Evolutionary conservation across 1,139 yeast genomes (phyloP).

Genomic region (Yamadazyma dendronema): DNA sequence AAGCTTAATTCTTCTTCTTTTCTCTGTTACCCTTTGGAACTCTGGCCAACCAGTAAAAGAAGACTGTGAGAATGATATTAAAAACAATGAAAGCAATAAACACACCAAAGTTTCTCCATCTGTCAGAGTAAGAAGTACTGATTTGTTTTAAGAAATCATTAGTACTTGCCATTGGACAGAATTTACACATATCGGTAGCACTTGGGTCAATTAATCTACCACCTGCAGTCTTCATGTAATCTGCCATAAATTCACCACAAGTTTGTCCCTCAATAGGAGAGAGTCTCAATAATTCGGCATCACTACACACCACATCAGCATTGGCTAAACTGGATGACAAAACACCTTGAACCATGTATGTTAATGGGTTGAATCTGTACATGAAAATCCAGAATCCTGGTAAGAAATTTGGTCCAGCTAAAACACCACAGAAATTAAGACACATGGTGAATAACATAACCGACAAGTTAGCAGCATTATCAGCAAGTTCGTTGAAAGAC

Average conservation of each 20-base stretch:
- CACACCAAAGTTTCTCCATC: slow-evolving; percentile 73
- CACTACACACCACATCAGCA: slow-evolving; percentile 25
- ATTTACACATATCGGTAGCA: slow-evolving; percentile 48
- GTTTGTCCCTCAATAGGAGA: slow-evolving; percentile 47
- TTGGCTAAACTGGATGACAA: slow-evolving; percentile 38
- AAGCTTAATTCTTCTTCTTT: slow-evolving; percentile 16
- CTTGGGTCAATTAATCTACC: slow-evolving; percentile 46
- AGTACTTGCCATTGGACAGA: slow-evolving; percentile 49
- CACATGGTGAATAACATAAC: slow-evolving; percentile 58
- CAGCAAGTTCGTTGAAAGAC: slow-evolving; percentile 64
- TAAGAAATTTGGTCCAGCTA: slow-evolving; percentile 58
- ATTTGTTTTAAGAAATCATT: slow-evolving; percentile 48
- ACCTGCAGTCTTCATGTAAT: slow-evolving; percentile 46
- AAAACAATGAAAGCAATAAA: slow-evolving; percentile 46
- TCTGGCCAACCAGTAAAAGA: slow-evolving; percentile 73
- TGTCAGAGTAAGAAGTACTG: slow-evolving; percentile 40
- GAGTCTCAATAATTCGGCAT: slow-evolving; percentile 25
- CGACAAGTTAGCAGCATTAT: slow-evolving; percentile 71
- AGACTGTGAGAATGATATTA: slow-evolving; percentile 50
- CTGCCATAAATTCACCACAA: slow-evolving; percentile 52
- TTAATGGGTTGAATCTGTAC: slow-evolving; percentile 67
- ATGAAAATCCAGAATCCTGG: slow-evolving; percentile 54
- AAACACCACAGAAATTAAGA: slow-evolving; percentile 79
- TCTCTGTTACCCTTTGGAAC: slow-evolving; percentile 53
- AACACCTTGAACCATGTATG: slow-evolving; percentile 47